A percentile compares a stretch with the other conserved stretches of the same genome.
phyloP scores from a whole-genome alignment of 2,329 filamentous ascomycete species.

The Davidsoniella eucalypti region DNA sequence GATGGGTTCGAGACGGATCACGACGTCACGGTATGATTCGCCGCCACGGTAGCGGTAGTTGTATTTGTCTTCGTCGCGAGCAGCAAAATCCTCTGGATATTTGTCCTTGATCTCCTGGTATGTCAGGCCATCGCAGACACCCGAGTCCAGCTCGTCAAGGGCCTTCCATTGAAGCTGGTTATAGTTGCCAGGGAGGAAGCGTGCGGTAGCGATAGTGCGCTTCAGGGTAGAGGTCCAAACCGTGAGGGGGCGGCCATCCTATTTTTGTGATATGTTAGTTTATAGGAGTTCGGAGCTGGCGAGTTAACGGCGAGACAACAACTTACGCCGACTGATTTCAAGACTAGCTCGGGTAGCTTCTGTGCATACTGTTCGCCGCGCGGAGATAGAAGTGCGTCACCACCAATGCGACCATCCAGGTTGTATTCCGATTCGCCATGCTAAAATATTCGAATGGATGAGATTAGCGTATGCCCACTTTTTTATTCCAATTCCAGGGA shows the following conservation, averaged over 20 bases:
- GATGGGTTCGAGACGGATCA: slow-evolving; percentile 93
- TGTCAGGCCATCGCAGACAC: slow-evolving; percentile 90
- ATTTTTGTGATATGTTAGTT: slow-evolving; percentile 12
- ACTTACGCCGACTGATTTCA: slow-evolving; percentile 69
- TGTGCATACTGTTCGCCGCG: slow-evolving; percentile 78
- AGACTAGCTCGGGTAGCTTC: slow-evolving; percentile 69
- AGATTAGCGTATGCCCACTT: neutral
- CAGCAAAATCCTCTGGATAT: slow-evolving; percentile 88
- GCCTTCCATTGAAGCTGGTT: slow-evolving; percentile 98
- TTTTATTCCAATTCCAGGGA: neutral
- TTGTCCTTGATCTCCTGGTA: slow-evolving; percentile 85
- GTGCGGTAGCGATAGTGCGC: slow-evolving; percentile 82
- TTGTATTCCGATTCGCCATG: slow-evolving; percentile 94
- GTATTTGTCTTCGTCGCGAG: slow-evolving; percentile 96
- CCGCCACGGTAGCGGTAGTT: slow-evolving; percentile 97
- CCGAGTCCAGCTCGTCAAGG: slow-evolving; percentile 88
- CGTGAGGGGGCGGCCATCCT: slow-evolving; percentile 44
- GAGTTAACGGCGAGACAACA: neutral
- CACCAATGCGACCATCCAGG: slow-evolving; percentile 76
- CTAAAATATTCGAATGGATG: slow-evolving; percentile 25
- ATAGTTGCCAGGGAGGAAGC: slow-evolving; percentile 63
- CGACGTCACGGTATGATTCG: slow-evolving; percentile 89
- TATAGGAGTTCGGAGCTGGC: neutral
- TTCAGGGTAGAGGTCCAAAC: slow-evolving; percentile 49
- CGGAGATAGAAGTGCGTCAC: slow-evolving; percentile 71